These are phyloP conservation scores for Candida nanaspora DNA, from an alignment of 805 yeast species.

Conservation along the genomic window DNA sequence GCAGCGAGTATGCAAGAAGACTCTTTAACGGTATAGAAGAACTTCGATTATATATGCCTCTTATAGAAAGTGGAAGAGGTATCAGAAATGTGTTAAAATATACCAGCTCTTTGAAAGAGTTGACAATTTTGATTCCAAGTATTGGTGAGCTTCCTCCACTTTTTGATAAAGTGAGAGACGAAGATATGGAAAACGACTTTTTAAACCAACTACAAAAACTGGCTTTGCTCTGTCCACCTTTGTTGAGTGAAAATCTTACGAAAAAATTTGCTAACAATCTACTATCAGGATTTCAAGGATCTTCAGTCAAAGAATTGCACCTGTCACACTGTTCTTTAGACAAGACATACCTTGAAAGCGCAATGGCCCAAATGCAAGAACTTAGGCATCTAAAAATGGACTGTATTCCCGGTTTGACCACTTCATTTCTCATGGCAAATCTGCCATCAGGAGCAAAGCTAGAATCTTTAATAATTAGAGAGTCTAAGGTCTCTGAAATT, in stretches of 20 bases:
- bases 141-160: slow-evolving; percentile 1
- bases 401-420: background rate
- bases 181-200: slow-evolving; percentile 4
- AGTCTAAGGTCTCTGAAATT: background rate
- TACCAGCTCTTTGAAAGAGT: slow-evolving; percentile 5
- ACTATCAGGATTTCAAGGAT: background rate
- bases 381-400: background rate
- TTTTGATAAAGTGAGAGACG: slow-evolving; percentile 1
- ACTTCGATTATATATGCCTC: slow-evolving; percentile 8
- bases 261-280: background rate
- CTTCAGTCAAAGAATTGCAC: background rate
- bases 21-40: slow-evolving; percentile 7
- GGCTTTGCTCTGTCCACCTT: background rate
- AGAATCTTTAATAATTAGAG: background rate
- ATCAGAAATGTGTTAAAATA: slow-evolving; percentile 7
- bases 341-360: background rate
- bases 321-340: background rate
- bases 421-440: background rate
- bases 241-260: background rate
- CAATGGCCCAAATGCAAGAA: background rate
- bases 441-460: background rate
- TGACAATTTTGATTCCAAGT: slow-evolving; percentile 5
- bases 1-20: slow-evolving; percentile 6
- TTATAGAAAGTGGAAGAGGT: slow-evolving; percentile 11
- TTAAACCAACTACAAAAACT: slow-evolving; percentile 1